Percentiles rank a stretch among this genome's conserved stretches.
These are phyloP conservation scores for Boechera divaricarpa DNA, from an alignment of 345 rosid genomes.

Conservation along the genomic window DNA sequence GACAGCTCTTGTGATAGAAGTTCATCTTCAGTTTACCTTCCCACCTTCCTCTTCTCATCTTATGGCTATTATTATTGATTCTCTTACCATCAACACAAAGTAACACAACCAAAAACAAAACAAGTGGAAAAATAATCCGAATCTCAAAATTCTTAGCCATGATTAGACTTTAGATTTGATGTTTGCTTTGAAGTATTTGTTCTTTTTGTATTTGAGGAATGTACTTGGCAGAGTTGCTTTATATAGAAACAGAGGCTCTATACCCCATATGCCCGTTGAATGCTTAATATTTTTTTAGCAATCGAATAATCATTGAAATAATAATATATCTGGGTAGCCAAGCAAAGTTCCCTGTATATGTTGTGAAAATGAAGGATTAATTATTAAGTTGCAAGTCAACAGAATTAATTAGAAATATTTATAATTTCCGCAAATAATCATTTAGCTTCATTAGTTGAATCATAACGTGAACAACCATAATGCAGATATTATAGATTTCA, in stretches of 20 bases:
- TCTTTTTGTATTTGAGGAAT: constrained; percentile 29
- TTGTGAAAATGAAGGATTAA: constrained; percentile 44
- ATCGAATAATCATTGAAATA: constrained; percentile 16
- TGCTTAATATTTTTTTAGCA: neutral
- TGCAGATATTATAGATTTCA: constrained; percentile 14
- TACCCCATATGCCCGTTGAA: constrained; percentile 15
- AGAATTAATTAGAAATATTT: neutral
- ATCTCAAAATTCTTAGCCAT: constrained; percentile 28
- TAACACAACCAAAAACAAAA: constrained; percentile 32
- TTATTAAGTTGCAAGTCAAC: constrained; percentile 43
- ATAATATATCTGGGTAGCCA: constrained; percentile 24
- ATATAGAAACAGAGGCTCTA: constrained; percentile 26
- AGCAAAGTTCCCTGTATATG: constrained; percentile 42
- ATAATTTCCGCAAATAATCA: constrained; percentile 21
- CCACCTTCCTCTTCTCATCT: constrained; percentile 36
- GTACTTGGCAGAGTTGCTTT: constrained; percentile 35
- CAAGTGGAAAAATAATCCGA: constrained; percentile 19
- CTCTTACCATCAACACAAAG: constrained; percentile 40
- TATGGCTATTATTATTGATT: neutral
- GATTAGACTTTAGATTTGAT: neutral
- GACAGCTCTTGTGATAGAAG: constrained; percentile 47
- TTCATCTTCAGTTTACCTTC: constrained; percentile 33
- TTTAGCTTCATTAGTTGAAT: constrained; percentile 43
- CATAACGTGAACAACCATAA: constrained; percentile 41
- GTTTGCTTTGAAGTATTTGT: constrained; percentile 23